Evolutionary conservation across 306 rosid species (phyloP), one percentile per base, ranked within the genome.

Genomic region (Delonix regia): DNA sequence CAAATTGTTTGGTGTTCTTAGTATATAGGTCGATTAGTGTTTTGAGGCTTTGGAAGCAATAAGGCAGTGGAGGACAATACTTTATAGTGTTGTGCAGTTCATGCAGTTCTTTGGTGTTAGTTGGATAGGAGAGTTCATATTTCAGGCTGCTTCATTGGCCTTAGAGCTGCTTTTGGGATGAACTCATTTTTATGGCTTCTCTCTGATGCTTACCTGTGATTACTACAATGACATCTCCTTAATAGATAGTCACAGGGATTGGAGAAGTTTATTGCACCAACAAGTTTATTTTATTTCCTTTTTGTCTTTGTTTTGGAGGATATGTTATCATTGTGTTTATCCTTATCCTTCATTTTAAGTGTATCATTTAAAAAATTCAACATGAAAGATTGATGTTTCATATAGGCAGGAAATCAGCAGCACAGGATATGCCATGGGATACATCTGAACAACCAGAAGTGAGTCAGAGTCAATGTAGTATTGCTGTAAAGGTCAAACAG

Each of bases 401-500:
- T 52, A 56, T 76, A 71, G 87, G 69, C 76, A 73, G 85, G 83
- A 79, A 74, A 49, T 59, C 80, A 61, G 15, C 85, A 16, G 33
- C 69, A 38, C 76, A 53, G 27, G 61, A 68, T 71, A 56, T 61
- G 63, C 74, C 63, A 6, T 73, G 70, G 22, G 85, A 73, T 51
- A 51, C 73, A 61, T 63, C 69, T 47, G 69, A 66, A 56, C 74
- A 79, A 59, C 36, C 70, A 0, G 80, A 71, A 63, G 44, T 68
- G 36, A 19, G 57, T 73, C 75, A 75, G 84, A 83, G 53, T 77
- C 77, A 72, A 55, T 68, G 1, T 33, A 56, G 15, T 21, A 60
- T 75, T 12, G 73, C 14, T 47, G 74, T 52, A 39, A 80, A 80
- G 33, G 77, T 81, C 51, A 79, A 34, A 13, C 85, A 63, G 53